A percentile compares a stretch with the other conserved stretches of the same genome.
phyloP scores from a whole-genome alignment of 495 filamentous ascomycete genomes.

The Bathelium albidoporum region DNA sequence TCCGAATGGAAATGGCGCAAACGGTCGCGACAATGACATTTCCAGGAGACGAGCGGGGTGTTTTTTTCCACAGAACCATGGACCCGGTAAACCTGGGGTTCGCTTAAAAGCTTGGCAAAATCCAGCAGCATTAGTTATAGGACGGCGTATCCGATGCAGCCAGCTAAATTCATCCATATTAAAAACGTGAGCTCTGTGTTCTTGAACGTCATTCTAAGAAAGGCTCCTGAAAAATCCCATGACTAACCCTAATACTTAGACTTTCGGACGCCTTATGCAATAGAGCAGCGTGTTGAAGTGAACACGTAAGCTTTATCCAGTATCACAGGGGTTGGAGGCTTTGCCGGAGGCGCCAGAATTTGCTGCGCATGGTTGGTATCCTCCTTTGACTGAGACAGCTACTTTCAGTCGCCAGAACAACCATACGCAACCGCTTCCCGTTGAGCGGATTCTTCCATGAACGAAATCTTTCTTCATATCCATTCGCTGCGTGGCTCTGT shows the following conservation, averaged over 20 bases:
- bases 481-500: background rate
- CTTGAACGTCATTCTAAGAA: background rate
- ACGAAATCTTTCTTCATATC: background rate
- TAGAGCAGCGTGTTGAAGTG: background rate
- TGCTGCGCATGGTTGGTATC: background rate
- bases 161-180: background rate
- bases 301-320: background rate
- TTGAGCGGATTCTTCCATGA: background rate
- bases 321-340: background rate
- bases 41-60: background rate
- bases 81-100: background rate
- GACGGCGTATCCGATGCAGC: background rate
- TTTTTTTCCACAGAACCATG: background rate
- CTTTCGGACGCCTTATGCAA: background rate
- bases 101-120: background rate
- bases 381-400: background rate
- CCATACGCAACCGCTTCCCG: background rate
- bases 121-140: background rate
- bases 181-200: background rate
- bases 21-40: background rate
- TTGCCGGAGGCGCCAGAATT: background rate
- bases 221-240: background rate
- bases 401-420: background rate
- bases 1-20: background rate
- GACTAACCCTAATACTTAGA: background rate